A percentile compares a stretch with the other conserved stretches of the same genome.
Conservation (phyloP, 1,284 basidiomycete genomes). For the Macrocybe sp. region DNA sequence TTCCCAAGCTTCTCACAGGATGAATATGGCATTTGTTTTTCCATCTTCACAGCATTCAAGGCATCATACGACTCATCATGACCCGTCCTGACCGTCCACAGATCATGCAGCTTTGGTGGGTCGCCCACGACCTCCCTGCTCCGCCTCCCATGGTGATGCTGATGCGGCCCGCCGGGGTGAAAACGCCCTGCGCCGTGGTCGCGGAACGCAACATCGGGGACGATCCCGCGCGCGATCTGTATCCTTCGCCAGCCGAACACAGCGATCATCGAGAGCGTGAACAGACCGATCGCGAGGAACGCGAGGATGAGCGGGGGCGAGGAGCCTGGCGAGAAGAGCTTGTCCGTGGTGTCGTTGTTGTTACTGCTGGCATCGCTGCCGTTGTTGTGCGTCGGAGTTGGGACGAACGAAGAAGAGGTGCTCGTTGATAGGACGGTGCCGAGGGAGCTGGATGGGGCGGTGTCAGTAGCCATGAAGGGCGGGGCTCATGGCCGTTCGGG, state of each 20-base stretch:
- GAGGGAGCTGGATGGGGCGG: background rate
- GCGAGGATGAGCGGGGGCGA: constrained; percentile 47
- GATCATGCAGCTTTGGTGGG: constrained; percentile 38
- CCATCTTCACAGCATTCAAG: constrained; percentile 4
- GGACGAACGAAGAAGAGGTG: constrained; percentile 2
- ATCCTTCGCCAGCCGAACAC: constrained; percentile 39
- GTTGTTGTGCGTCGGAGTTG: background rate
- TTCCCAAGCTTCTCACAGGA: too few relatives aligned
- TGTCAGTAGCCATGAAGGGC: constrained; percentile 3
- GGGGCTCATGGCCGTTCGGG: constrained; percentile 7
- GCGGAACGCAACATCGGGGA: background rate
- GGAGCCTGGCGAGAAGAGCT: constrained; percentile 20
- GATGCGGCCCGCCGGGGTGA: background rate
- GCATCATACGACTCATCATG: background rate
- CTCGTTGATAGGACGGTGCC: background rate
- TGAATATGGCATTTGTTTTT: background rate
- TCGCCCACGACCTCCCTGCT: constrained; percentile 4
- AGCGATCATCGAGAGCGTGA: constrained; percentile 33
- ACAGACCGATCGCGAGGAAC: constrained; percentile 45
- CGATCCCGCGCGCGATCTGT: constrained; percentile 18
- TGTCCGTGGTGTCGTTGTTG: too few relatives aligned
- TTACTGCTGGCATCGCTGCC: background rate
- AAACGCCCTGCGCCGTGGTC: background rate
- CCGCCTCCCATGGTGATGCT: background rate
- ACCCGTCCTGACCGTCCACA: constrained; percentile 22